Conservation (phyloP, 2,329 filamentous ascomycete genomes). For the Penicillium sclerotigenum region DNA sequence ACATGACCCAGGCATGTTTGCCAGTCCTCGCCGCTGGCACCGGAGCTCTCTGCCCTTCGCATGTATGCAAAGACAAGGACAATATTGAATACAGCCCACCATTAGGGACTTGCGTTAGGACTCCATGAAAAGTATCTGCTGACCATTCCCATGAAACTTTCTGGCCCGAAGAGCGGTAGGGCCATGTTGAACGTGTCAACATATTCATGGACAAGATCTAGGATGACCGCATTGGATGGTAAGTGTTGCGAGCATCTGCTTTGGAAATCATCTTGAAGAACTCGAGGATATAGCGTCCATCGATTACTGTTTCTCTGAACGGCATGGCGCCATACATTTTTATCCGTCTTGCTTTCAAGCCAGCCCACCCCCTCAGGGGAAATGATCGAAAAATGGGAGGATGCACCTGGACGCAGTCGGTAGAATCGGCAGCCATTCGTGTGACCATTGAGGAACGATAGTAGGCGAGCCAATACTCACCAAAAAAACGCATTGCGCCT, state of each 20-base stretch:
- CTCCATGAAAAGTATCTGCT: constrained; percentile 21
- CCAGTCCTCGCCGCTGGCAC: constrained; percentile 13
- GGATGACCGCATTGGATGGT: constrained; percentile 7
- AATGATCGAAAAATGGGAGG: constrained; percentile 13
- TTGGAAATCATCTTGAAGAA: constrained; percentile 13
- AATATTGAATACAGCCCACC: constrained; percentile 21
- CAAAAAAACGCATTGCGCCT: constrained; percentile 21
- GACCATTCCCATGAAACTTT: constrained; percentile 6
- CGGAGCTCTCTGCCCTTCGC: constrained; percentile 9
- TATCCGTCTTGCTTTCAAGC: constrained; percentile 1
- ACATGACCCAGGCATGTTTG: constrained; percentile 18
- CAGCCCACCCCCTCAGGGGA: not conserved
- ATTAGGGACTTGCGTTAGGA: constrained; percentile 19
- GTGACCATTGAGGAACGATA: not conserved
- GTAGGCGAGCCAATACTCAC: constrained; percentile 1
- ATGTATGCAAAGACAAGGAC: constrained; percentile 20
- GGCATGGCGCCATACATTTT: not conserved
- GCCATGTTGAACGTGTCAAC: constrained; percentile 14
- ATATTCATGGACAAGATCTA: constrained; percentile 10
- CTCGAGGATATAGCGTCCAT: constrained; percentile 14
- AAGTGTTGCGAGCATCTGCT: constrained; percentile 11
- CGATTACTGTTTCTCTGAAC: constrained; percentile 1
- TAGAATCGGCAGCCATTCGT: not conserved
- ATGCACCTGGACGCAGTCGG: constrained; percentile 11
- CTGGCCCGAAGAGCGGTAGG: constrained; percentile 13